A percentile compares a stretch with the other conserved stretches of the same genome.
Evolutionary conservation across 2,329 filamentous ascomycete genomes (phyloP).

Genomic region (Scopulariopsis brevicaulis): DNA sequence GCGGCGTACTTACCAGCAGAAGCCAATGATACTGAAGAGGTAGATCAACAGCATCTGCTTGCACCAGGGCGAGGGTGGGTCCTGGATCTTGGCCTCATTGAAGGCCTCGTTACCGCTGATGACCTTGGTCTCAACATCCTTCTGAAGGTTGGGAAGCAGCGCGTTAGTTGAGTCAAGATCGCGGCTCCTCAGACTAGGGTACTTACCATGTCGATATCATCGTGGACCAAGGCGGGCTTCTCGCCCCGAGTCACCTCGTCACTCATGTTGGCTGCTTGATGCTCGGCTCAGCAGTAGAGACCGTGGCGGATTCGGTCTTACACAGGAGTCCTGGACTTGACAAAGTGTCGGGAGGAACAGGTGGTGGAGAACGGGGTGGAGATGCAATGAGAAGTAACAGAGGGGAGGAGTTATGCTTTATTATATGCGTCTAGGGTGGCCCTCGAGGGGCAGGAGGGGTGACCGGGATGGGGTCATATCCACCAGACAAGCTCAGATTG

Average conservation of each 20-base stretch:
- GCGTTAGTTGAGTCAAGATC: background rate
- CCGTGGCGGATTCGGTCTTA: background rate
- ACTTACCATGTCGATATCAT: slow-evolving; percentile 1
- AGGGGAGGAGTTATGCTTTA: background rate
- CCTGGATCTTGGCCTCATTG: slow-evolving; percentile 45
- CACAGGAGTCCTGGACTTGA: background rate
- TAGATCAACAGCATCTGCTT: slow-evolving; percentile 27
- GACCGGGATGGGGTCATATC: background rate
- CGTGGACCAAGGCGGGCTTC: background rate
- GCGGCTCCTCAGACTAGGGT: background rate
- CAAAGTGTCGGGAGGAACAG: background rate
- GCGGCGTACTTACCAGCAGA: slow-evolving; percentile 22
- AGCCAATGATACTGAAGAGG: slow-evolving; percentile 30
- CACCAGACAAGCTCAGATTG: background rate
- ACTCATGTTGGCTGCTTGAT: background rate
- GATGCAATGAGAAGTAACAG: background rate
- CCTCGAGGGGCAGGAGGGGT: background rate
- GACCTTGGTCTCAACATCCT: slow-evolving; percentile 73
- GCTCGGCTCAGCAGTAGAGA: background rate
- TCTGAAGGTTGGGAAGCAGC: slow-evolving; percentile 44
- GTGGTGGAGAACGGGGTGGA: background rate
- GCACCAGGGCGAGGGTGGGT: slow-evolving; percentile 31
- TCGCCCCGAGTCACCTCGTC: background rate
- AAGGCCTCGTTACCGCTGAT: slow-evolving; percentile 5
- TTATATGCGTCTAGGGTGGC: background rate